Evolutionary conservation across 257 asterid species (phyloP).

Genomic region (Solanum corneliomulleri): DNA sequence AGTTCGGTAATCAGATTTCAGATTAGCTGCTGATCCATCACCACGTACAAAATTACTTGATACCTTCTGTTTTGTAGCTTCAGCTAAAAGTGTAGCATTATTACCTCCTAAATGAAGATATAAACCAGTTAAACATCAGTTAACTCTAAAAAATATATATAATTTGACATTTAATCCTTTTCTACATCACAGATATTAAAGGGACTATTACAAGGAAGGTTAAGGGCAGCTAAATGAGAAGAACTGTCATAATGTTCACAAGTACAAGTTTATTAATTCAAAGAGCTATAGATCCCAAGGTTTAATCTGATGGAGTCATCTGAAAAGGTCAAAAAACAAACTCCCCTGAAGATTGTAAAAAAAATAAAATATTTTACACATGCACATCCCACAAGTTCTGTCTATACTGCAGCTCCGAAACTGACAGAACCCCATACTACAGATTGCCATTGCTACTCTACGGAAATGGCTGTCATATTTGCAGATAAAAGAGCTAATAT

Average conservation of each 20-base stretch:
- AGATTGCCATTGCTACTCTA: not conserved
- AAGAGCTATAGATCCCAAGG: not conserved
- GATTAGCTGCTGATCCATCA: not conserved
- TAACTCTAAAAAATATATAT: not conserved
- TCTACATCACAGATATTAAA: not conserved
- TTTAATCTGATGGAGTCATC: not conserved
- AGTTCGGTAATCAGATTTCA: not conserved
- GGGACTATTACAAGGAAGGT: not conserved
- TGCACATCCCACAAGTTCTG: not conserved
- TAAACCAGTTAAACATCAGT: not conserved
- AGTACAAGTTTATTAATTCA: not conserved
- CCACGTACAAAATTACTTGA: not conserved
- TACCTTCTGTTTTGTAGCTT: not conserved
- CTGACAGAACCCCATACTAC: not conserved
- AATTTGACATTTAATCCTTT: not conserved
- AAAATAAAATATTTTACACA: not conserved
- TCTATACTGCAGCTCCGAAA: not conserved
- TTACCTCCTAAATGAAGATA: not conserved
- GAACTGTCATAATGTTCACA: not conserved
- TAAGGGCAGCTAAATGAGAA: not conserved
- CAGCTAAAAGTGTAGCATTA: not conserved
- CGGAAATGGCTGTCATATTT: not conserved
- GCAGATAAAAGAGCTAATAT: not conserved
- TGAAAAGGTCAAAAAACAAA: not conserved
- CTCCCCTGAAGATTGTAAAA: not conserved